Conservation (phyloP, 202 grass and related monocot species). For the Alloteropsis angusta region DNA sequence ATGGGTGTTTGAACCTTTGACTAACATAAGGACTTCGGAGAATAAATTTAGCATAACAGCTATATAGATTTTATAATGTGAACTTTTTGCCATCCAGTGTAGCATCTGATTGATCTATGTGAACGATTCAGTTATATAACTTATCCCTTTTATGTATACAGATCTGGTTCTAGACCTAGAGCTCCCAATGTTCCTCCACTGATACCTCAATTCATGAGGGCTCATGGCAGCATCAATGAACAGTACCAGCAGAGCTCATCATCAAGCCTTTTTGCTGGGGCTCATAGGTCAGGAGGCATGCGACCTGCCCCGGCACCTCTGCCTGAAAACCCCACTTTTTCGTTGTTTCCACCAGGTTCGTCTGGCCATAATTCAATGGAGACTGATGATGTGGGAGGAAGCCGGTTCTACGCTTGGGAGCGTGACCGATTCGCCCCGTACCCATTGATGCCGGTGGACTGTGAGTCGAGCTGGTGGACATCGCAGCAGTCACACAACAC, state of each 20-base stretch:
- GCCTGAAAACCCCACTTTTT: constrained; percentile 45
- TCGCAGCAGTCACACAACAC: constrained; percentile 48
- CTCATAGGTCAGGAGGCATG: constrained; percentile 47
- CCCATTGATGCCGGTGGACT: constrained; percentile 59
- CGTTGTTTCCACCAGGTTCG: constrained; percentile 45
- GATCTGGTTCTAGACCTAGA: constrained; percentile 71
- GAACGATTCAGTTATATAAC: background rate
- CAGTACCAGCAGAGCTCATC: constrained; percentile 44
- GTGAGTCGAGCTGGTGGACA: constrained; percentile 64
- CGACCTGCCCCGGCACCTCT: constrained; percentile 30
- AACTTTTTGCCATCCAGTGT: too few relatives aligned
- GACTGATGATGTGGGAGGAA: constrained; percentile 58
- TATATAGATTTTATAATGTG: too few relatives aligned
- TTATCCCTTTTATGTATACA: constrained; percentile 10
- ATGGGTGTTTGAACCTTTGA: background rate
- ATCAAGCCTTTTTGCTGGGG: constrained; percentile 46
- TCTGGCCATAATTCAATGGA: constrained; percentile 51
- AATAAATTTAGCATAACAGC: background rate
- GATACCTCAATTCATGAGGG: constrained; percentile 59
- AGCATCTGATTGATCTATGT: background rate
- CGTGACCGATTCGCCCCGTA: constrained; percentile 69
- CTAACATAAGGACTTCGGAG: background rate
- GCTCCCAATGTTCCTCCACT: constrained; percentile 55
- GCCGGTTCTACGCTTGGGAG: constrained; percentile 78
- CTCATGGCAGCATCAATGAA: constrained; percentile 52